Percentiles rank a stretch among this genome's conserved stretches.
phyloP scores from a whole-genome alignment of 1,139 yeast species.

The Hanseniaspora sp. region DNA sequence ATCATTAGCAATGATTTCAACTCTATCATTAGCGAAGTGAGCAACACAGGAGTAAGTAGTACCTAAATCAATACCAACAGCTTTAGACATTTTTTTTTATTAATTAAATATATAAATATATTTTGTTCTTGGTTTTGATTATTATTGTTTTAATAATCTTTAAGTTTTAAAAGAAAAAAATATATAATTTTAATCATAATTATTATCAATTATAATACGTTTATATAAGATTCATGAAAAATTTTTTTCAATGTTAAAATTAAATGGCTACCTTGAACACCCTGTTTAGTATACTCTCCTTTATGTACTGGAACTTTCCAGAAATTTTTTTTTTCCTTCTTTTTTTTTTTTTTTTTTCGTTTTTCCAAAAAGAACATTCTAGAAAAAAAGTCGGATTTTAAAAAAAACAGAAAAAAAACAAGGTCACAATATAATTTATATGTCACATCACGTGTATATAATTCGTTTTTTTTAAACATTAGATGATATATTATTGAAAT shows the following conservation, averaged over 20 bases:
- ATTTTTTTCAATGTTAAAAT: too few relatives aligned
- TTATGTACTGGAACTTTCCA: slow-evolving; percentile 7
- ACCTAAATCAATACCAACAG: slow-evolving; percentile 91
- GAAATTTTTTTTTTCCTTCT: not conserved
- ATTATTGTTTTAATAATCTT: not conserved
- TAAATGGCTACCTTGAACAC: not conserved
- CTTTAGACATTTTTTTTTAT: slow-evolving; percentile 14
- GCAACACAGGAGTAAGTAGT: slow-evolving; percentile 99
- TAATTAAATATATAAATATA: not conserved
- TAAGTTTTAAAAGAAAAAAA: not conserved
- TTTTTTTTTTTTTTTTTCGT: not conserved
- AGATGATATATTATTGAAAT: not conserved
- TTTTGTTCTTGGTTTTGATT: not conserved
- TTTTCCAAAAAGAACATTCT: slow-evolving; percentile 9
- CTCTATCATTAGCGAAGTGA: slow-evolving; percentile 90
- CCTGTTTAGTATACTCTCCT: not conserved
- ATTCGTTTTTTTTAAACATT: too few relatives aligned
- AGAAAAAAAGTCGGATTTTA: slow-evolving; percentile 6
- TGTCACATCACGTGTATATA: not conserved
- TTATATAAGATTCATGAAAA: not conserved
- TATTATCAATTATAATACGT: not conserved
- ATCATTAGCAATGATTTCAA: slow-evolving; percentile 93
- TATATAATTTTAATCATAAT: not conserved
- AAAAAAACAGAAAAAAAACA: not conserved
- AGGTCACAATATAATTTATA: not conserved